Percentiles rank a stretch among this genome's conserved stretches.
Evolutionary conservation across 495 filamentous ascomycete species (phyloP).

Genomic region (Penicillium ucsense): DNA sequence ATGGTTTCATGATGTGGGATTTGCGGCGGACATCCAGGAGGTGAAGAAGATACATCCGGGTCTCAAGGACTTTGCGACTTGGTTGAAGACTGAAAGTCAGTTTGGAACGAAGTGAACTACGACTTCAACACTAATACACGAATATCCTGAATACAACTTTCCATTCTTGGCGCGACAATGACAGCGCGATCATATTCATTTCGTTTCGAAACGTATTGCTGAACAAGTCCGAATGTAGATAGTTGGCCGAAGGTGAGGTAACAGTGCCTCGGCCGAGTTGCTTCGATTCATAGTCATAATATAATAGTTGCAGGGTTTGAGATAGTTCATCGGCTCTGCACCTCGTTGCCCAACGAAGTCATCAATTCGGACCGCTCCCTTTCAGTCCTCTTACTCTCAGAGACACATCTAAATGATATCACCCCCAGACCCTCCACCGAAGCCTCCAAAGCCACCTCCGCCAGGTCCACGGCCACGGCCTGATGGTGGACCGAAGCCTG

Average conservation of each 20-base stretch:
- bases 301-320: not conserved
- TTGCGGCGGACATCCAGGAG: conserved; percentile 45
- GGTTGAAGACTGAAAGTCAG: conserved; percentile 49
- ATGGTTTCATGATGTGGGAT: conserved; percentile 56
- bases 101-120: conserved; percentile 15
- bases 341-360: too few relatives aligned
- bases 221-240: too few relatives aligned
- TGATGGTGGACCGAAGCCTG: conserved; percentile 48
- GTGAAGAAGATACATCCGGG: conserved; percentile 40
- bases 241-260: too few relatives aligned
- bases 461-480: conserved; percentile 27
- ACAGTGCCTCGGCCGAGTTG: too few relatives aligned
- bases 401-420: conserved; percentile 52
- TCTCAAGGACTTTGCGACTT: conserved; percentile 48
- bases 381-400: too few relatives aligned
- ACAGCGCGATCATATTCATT: too few relatives aligned
- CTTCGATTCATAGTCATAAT: too few relatives aligned
- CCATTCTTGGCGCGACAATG: too few relatives aligned
- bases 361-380: too few relatives aligned
- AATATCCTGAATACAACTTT: too few relatives aligned
- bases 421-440: conserved; percentile 50
- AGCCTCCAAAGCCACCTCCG: conserved; percentile 38
- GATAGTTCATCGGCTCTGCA: too few relatives aligned
- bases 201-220: too few relatives aligned
- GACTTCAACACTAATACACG: not conserved